These are phyloP conservation scores for Cutaneotrichosporon spelunceum DNA, from an alignment of 1,284 basidiomycete species.

Conservation along the genomic window DNA sequence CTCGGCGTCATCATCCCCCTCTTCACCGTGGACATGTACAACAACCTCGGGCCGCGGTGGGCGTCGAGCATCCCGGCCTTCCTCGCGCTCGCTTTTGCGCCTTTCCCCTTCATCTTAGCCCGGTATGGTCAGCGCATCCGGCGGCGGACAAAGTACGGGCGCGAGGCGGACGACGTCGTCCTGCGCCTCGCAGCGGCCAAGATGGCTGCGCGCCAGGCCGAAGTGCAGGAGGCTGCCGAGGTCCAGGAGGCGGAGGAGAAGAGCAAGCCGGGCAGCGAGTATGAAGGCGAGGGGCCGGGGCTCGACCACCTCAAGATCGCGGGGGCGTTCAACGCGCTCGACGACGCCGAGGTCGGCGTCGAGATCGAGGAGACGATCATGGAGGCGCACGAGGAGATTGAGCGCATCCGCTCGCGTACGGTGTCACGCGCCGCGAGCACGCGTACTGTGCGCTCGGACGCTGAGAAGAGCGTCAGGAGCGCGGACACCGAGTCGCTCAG, in stretches of 20 bases:
- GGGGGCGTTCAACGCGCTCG: neutral
- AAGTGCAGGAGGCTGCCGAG: no score
- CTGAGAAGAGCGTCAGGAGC: neutral
- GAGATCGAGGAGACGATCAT: constrained; percentile 1
- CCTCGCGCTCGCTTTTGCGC: constrained; percentile 59
- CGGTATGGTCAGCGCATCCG: constrained; percentile 26
- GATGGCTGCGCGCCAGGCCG: constrained; percentile 4
- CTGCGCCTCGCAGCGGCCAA: neutral
- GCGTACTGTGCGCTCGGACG: neutral
- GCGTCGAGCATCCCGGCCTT: constrained; percentile 59
- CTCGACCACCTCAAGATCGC: neutral
- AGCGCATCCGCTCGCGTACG: neutral
- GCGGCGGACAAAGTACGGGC: constrained; percentile 26
- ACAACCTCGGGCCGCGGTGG: constrained; percentile 60
- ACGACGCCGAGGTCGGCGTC: constrained; percentile 1
- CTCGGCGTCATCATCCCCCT: constrained; percentile 61
- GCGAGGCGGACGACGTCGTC: constrained; percentile 22
- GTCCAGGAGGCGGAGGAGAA: no score
- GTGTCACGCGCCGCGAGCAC: neutral
- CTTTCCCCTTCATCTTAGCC: constrained; percentile 52
- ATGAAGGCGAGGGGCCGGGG: neutral
- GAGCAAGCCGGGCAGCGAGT: neutral
- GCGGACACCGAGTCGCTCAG: neutral
- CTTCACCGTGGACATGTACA: constrained; percentile 59
- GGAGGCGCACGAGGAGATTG: neutral